Evolutionary conservation across 805 yeast species (phyloP).

Genomic region (Candida ponderosae): DNA sequence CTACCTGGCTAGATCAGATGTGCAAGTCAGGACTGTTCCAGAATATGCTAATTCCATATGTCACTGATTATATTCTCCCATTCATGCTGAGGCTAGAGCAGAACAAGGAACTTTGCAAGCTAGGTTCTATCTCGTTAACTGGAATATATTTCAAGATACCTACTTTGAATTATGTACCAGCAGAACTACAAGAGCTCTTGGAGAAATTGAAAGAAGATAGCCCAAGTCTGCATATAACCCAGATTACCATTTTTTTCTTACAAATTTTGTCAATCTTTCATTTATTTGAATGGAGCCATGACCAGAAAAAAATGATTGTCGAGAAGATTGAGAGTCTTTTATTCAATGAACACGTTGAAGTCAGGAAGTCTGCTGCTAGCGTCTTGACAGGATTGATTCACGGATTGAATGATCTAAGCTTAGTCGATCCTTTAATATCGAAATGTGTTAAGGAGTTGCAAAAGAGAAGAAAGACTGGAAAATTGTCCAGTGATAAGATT

Average conservation of each 20-base stretch:
- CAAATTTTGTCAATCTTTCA: slow-evolving; percentile 28
- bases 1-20: slow-evolving; percentile 42
- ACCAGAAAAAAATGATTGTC: slow-evolving; percentile 43
- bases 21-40: background rate
- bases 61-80: slow-evolving; percentile 53
- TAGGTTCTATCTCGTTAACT: slow-evolving; percentile 29
- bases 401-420: slow-evolving; percentile 15
- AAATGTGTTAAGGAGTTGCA: slow-evolving; percentile 31
- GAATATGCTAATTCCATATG: slow-evolving; percentile 42
- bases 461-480: slow-evolving; percentile 27
- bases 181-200: background rate
- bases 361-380: slow-evolving; percentile 63
- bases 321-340: slow-evolving; percentile 44
- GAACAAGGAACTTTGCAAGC: slow-evolving; percentile 74
- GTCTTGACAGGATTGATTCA: slow-evolving; percentile 80
- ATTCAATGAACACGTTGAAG: slow-evolving; percentile 60
- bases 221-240: background rate
- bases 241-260: no score
- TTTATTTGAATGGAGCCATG: slow-evolving; percentile 40
- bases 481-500: slow-evolving; percentile 32
- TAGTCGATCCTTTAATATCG: background rate
- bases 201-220: background rate
- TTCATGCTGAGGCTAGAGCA: slow-evolving; percentile 55
- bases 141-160: no score
- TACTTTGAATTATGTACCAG: background rate